phyloP scores from a whole-genome alignment of 257 asterid species.

The Gentiana macrophylla region DNA sequence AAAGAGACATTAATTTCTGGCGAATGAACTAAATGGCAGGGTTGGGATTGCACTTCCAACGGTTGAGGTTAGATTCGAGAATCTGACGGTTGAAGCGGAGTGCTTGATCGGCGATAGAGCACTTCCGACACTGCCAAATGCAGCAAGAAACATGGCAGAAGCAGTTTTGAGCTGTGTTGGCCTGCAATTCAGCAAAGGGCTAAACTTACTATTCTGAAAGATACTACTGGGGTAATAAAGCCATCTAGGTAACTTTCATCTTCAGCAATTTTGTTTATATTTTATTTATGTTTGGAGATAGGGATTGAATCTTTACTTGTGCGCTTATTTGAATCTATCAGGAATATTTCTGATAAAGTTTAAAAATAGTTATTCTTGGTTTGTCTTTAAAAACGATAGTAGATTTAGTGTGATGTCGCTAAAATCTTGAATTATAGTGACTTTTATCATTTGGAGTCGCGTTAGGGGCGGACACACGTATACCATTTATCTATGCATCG shows the following conservation, averaged over 20 bases:
- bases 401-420: too few species aligned
- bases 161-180: slow-evolving; percentile 30
- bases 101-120: slow-evolving; percentile 45
- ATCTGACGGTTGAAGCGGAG: slow-evolving; percentile 39
- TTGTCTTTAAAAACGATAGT: too few species aligned
- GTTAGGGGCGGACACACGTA: too few species aligned
- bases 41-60: slow-evolving; percentile 31
- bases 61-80: slow-evolving; percentile 41
- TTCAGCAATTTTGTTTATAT: background rate
- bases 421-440: too few species aligned
- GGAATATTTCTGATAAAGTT: too few species aligned
- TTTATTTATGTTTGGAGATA: background rate
- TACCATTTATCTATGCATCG: too few species aligned
- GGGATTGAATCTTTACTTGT: background rate
- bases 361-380: too few species aligned
- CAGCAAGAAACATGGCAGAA: slow-evolving; percentile 30
- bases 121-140: slow-evolving; percentile 48
- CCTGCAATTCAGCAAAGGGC: slow-evolving; percentile 24
- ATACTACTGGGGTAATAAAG: slow-evolving; percentile 42
- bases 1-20: too few species aligned
- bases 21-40: slow-evolving; percentile 12
- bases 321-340: too few species aligned
- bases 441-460: too few species aligned
- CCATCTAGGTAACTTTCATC: slow-evolving; percentile 34
- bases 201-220: slow-evolving; percentile 26